A percentile compares a stretch with the other conserved stretches of the same genome.
Conservation (phyloP, 768 basidiomycete genomes). For the Tulasnella sp. region DNA sequence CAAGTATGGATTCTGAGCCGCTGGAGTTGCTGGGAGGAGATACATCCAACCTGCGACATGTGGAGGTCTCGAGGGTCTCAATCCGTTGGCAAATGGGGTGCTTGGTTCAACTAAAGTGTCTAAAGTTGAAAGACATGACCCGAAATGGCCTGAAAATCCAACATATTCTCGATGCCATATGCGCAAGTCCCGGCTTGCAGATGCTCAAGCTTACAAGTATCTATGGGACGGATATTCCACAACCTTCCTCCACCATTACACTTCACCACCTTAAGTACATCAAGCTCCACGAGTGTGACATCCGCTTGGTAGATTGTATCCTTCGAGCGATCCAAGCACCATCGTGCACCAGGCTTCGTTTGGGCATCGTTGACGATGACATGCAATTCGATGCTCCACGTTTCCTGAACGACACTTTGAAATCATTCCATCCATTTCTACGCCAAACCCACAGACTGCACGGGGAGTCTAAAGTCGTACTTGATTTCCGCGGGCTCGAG, state of each 20-base stretch:
- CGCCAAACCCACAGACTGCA: background rate
- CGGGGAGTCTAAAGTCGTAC: background rate
- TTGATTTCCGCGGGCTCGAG: background rate
- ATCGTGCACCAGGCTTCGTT: background rate
- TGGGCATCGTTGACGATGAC: background rate
- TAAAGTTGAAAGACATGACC: background rate
- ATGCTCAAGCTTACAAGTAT: background rate
- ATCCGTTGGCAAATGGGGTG: background rate
- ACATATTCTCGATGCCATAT: background rate
- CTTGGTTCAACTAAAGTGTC: background rate
- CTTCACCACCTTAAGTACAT: background rate
- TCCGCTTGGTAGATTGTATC: background rate
- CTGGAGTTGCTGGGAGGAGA: background rate
- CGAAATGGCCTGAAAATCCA: background rate
- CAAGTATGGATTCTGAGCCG: background rate
- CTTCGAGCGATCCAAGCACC: background rate
- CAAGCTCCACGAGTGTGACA: background rate
- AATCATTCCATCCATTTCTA: background rate
- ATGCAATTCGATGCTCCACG: background rate
- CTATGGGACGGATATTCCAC: background rate
- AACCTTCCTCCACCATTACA: background rate
- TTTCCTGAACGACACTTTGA: too few relatives aligned
- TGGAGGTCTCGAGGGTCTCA: background rate
- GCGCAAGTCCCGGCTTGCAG: background rate
- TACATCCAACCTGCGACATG: background rate